Evolutionary conservation across 208 protist genomes (phyloP).

Genomic region (Strigomonas culicis): DNA sequence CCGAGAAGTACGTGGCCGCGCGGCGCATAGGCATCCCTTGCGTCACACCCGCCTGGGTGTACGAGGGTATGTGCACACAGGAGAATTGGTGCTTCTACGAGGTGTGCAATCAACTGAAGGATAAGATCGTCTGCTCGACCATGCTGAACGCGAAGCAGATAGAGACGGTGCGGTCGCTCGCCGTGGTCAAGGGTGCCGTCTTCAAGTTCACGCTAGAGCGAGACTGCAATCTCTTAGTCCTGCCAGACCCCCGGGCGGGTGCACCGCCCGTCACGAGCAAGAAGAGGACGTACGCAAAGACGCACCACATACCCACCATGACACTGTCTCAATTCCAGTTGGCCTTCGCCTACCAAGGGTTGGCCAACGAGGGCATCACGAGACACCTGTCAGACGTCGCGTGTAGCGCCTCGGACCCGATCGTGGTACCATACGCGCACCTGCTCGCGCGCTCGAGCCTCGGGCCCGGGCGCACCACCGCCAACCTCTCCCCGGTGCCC

Average conservation of each 20-base stretch:
- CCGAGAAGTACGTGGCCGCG: constrained; percentile 44
- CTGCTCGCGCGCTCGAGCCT: background rate
- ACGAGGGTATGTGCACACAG: constrained; percentile 33
- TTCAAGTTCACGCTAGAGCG: constrained; percentile 37
- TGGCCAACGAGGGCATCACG: too few species aligned
- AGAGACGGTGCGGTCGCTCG: constrained; percentile 23
- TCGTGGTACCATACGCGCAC: background rate
- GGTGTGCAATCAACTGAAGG: constrained; percentile 24
- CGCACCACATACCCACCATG: constrained; percentile 8
- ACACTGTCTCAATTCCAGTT: background rate
- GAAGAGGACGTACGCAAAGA: constrained; percentile 32
- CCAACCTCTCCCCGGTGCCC: background rate
- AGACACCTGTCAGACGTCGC: background rate
- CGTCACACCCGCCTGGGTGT: constrained; percentile 45
- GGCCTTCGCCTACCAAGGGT: background rate
- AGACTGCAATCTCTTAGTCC: constrained; percentile 37
- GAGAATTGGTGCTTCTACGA: constrained; percentile 25
- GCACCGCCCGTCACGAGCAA: background rate
- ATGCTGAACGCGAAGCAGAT: constrained; percentile 26
- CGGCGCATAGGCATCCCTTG: constrained; percentile 50
- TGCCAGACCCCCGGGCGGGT: constrained; percentile 14
- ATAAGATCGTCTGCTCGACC: constrained; percentile 46
- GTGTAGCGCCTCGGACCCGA: background rate
- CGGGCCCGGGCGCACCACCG: too few species aligned
- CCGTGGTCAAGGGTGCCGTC: constrained; percentile 16